Percentiles rank a stretch among this genome's conserved stretches.
phyloP scores from a whole-genome alignment of 2,329 filamentous ascomycete genomes.

The Diaporthe citri region DNA sequence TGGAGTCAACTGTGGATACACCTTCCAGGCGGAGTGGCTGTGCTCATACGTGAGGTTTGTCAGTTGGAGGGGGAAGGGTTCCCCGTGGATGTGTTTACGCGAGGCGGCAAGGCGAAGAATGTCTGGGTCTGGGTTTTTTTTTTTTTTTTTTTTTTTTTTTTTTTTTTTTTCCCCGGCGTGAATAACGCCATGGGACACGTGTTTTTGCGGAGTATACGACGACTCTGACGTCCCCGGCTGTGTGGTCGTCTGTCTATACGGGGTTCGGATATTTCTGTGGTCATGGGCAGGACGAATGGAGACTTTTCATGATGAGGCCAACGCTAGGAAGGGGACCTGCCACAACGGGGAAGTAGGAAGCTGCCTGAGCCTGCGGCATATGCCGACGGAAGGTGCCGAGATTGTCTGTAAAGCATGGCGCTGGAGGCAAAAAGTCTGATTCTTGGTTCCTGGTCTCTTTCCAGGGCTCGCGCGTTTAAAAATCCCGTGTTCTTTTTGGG shows the following conservation, averaged over 20 bases:
- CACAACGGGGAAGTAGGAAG: slow-evolving; percentile 5
- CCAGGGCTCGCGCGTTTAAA: neutral
- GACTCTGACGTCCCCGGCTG: neutral
- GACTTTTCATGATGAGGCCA: neutral
- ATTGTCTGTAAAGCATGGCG: slow-evolving; percentile 28
- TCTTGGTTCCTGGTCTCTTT: slow-evolving; percentile 2
- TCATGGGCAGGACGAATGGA: slow-evolving; percentile 1
- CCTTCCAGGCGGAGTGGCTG: neutral
- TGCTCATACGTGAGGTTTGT: neutral
- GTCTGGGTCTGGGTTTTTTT: neutral
- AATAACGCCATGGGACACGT: neutral
- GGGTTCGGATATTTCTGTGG: neutral
- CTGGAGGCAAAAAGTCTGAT: slow-evolving; percentile 25
- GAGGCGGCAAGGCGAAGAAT: neutral
- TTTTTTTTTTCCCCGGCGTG: neutral
- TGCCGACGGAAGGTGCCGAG: slow-evolving; percentile 27
- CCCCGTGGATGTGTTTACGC: neutral
- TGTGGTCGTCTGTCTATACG: neutral
- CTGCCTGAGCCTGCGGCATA: slow-evolving; percentile 4
- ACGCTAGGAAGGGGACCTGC: slow-evolving; percentile 12
- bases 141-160: too few species aligned
- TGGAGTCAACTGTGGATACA: neutral
- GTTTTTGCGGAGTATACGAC: neutral
- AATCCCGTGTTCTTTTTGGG: neutral
- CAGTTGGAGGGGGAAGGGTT: neutral